Conservation (phyloP, 2,329 filamentous ascomycete species). For the Endothia cerciana region DNA sequence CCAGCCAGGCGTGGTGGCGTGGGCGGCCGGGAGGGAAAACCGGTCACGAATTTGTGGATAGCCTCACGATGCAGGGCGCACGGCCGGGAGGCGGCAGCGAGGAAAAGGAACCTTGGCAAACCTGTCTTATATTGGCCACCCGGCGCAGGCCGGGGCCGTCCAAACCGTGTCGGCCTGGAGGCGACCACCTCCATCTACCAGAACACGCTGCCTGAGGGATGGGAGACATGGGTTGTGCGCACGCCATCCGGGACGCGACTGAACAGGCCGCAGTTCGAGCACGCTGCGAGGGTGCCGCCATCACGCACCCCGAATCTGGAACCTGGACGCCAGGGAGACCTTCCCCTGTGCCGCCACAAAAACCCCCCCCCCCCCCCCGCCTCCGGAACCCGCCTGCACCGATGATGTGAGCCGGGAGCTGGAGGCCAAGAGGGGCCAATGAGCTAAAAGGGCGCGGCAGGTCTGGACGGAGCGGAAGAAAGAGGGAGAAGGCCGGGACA, state of each 20-base stretch:
- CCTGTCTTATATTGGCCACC: constrained; percentile 23
- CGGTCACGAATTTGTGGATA: constrained; percentile 26
- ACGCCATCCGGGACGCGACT: constrained; percentile 26
- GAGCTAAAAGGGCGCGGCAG: constrained; percentile 20
- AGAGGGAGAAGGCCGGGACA: constrained; percentile 29
- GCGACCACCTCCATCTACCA: constrained; percentile 9
- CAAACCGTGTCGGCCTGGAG: constrained; percentile 1
- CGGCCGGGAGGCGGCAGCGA: constrained; percentile 20
- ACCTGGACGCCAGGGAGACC: background rate
- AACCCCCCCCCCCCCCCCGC: background rate
- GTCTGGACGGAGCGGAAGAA: constrained; percentile 17
- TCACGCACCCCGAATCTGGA: background rate
- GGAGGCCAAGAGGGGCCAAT: constrained; percentile 17
- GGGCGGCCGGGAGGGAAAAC: constrained; percentile 16
- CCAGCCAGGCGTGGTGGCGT: constrained; percentile 20
- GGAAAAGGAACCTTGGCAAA: constrained; percentile 25
- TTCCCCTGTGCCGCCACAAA: background rate
- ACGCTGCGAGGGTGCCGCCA: constrained; percentile 15
- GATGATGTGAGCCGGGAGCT: background rate
- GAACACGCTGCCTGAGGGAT: constrained; percentile 10
- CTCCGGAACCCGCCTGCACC: background rate
- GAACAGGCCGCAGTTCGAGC: constrained; percentile 15
- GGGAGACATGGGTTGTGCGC: constrained; percentile 28
- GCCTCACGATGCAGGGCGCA: constrained; percentile 26
- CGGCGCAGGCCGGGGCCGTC: background rate